These are phyloP conservation scores for Kwoniella botswanensis DNA, from an alignment of 768 basidiomycete species.

Conservation along the genomic window DNA sequence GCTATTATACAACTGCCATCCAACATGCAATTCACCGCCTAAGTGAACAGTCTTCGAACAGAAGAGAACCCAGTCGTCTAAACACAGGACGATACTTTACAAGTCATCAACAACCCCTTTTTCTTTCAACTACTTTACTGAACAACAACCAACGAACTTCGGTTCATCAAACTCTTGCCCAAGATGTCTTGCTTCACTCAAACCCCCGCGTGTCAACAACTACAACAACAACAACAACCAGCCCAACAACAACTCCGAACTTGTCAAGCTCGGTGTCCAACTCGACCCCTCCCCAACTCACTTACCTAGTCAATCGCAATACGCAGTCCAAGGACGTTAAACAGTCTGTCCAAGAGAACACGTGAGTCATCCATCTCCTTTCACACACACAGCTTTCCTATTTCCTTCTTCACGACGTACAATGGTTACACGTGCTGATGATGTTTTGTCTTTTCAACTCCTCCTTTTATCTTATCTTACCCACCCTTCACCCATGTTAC, in stretches of 20 bases:
- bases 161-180: constrained; percentile 36
- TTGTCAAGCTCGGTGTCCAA: constrained; percentile 36
- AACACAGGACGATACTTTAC: constrained; percentile 16
- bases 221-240: constrained; percentile 22
- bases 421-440: constrained; percentile 6
- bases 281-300: constrained; percentile 30
- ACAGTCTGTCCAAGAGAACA: constrained; percentile 16
- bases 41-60: constrained; percentile 28
- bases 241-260: constrained; percentile 20
- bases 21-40: constrained; percentile 42
- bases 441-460: background rate
- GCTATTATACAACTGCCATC: constrained; percentile 30
- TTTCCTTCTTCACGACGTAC: constrained; percentile 2
- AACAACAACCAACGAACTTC: constrained; percentile 13
- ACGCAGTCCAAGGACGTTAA: constrained; percentile 30
- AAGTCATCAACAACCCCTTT: constrained; percentile 27
- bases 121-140: constrained; percentile 20
- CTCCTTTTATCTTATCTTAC: constrained; percentile 6
- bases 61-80: constrained; percentile 27
- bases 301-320: constrained; percentile 31
- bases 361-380: constrained; percentile 19
- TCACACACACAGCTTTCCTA: background rate
- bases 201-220: constrained; percentile 7
- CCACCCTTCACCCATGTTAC: background rate
- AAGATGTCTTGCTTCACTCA: constrained; percentile 35